Percentiles rank a stretch among this genome's conserved stretches.
phyloP scores from a whole-genome alignment of 257 asterid genomes.

The Craterostigma plantagineum region DNA sequence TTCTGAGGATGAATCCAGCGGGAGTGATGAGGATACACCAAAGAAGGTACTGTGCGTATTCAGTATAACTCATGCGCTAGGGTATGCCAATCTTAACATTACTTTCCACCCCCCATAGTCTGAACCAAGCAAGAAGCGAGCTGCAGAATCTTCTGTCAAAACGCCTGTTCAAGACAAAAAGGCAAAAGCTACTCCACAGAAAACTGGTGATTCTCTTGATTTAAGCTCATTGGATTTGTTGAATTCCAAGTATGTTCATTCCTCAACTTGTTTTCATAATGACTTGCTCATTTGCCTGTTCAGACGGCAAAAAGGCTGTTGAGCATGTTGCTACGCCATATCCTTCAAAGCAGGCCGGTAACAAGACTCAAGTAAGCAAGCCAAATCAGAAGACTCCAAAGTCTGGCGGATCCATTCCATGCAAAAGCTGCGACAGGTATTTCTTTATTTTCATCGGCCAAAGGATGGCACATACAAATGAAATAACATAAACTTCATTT shows the following conservation, averaged over 20 bases:
- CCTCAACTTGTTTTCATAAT: no score
- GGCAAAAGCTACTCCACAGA: constrained; percentile 53
- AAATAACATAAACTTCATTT: background rate
- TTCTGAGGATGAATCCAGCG: constrained; percentile 26
- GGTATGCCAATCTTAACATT: background rate
- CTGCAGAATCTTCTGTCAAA: constrained; percentile 21
- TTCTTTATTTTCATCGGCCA: no score
- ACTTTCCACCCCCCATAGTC: constrained; percentile 15
- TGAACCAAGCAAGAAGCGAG: constrained; percentile 37
- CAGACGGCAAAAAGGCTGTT: constrained; percentile 40
- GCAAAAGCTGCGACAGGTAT: constrained; percentile 47
- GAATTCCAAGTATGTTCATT: background rate
- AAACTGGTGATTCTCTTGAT: constrained; percentile 30
- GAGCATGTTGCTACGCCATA: constrained; percentile 58
- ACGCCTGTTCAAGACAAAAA: constrained; percentile 48
- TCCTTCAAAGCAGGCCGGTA: constrained; percentile 37
- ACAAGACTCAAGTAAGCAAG: constrained; percentile 35
- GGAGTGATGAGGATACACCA: constrained; percentile 50
- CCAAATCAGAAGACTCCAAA: constrained; percentile 32
- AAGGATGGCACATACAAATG: background rate
- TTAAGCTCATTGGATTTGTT: background rate
- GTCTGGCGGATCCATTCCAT: constrained; percentile 30
- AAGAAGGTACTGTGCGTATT: constrained; percentile 23
- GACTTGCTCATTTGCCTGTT: no score
- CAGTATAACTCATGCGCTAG: background rate